Evolutionary conservation across 352 stramenopile species (phyloP).

Genomic region (Phytopythium delawarense): DNA sequence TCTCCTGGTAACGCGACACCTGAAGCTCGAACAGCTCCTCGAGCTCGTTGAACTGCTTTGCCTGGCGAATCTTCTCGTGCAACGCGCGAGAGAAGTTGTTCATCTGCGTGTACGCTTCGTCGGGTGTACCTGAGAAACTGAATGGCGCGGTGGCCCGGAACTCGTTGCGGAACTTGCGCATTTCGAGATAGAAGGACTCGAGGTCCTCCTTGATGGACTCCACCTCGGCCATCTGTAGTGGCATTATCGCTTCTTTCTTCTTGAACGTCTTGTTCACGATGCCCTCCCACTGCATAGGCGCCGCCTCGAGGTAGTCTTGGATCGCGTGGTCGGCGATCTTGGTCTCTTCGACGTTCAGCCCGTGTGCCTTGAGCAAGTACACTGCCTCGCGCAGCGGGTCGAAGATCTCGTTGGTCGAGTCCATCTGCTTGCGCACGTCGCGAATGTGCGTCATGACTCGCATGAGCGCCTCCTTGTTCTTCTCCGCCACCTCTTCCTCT

Average conservation of each 20-base stretch:
- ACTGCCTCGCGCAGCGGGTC: slow-evolving; percentile 92
- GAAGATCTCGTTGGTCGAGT: slow-evolving; percentile 93
- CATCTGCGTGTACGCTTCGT: slow-evolving; percentile 86
- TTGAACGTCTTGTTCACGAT: slow-evolving; percentile 98
- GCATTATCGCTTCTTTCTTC: slow-evolving; percentile 98
- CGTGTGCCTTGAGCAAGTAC: slow-evolving; percentile 93
- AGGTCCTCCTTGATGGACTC: slow-evolving; percentile 93
- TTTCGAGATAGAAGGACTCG: slow-evolving; percentile 92
- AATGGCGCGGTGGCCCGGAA: slow-evolving; percentile 95
- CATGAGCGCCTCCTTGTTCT: slow-evolving; percentile 95
- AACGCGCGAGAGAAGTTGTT: slow-evolving; percentile 64
- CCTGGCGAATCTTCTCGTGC: slow-evolving; percentile 79
- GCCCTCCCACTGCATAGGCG: slow-evolving; percentile 95
- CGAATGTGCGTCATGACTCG: slow-evolving; percentile 96
- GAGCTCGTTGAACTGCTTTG: slow-evolving; percentile 82
- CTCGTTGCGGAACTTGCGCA: slow-evolving; percentile 93
- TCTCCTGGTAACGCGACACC: slow-evolving; percentile 86
- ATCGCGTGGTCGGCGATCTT: slow-evolving; percentile 79
- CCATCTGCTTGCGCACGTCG: slow-evolving; percentile 92
- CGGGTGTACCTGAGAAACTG: slow-evolving; percentile 78
- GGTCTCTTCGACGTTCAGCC: slow-evolving; percentile 88
- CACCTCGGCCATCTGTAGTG: slow-evolving; percentile 95
- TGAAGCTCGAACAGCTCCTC: slow-evolving; percentile 87
- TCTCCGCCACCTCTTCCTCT: slow-evolving; percentile 87
- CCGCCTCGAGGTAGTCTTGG: slow-evolving; percentile 93